Base-by-base conservation (phyloP, 2,329 filamentous ascomycete genomes). In the Tolypocladium sp. region DNA sequence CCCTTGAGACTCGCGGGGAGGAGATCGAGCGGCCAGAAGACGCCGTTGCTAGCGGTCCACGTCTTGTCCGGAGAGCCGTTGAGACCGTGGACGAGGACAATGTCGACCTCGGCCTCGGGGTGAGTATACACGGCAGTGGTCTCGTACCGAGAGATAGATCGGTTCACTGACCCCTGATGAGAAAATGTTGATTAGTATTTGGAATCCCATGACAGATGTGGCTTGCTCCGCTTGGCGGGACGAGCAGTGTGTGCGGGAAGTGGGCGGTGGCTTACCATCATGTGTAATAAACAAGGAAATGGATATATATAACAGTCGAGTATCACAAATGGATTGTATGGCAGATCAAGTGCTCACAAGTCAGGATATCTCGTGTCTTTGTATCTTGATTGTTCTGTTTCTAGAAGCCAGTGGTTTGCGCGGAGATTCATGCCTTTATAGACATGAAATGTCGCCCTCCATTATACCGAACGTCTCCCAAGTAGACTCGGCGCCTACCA, bases 11-110 rank as follows among this genome's bases (percentile, higher is more conserved):
- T 79, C 1, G 73, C 69, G 0, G 88, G 87, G 1, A 91, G 77
- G 17, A 91, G 78, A 62, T 90, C 84, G 15, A 78, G 73, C 0
- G 88, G 88, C 88, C 88, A 91, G 72, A 87, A 90, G 37, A 83
- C 76, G 44, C 79, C 79, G 62, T 83, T 80, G 62, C 73, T 73
- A 22, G 79, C 73, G 3, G 77, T 81, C 82, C 88, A 91, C 53
- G 87, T 88, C 62, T 79, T 79, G 55, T 82, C 75, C 0, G 88
- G 86, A 30, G 84, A 74, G 38, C 88, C 88, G 69, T 89, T 89
- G 59, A 84, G 79, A 41, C 88, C 88, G 66, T 91, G 88, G 37
- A 91, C 84, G 61, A 91, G 82, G 33, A 91, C 81, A 49, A 91
- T 83, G 66, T 86, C 83, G 66, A 81, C 83, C 60, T 78, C 78